Evolutionary conservation across 176 grass and related monocot genomes (phyloP).

Genomic region (Aegilops tauschii): DNA sequence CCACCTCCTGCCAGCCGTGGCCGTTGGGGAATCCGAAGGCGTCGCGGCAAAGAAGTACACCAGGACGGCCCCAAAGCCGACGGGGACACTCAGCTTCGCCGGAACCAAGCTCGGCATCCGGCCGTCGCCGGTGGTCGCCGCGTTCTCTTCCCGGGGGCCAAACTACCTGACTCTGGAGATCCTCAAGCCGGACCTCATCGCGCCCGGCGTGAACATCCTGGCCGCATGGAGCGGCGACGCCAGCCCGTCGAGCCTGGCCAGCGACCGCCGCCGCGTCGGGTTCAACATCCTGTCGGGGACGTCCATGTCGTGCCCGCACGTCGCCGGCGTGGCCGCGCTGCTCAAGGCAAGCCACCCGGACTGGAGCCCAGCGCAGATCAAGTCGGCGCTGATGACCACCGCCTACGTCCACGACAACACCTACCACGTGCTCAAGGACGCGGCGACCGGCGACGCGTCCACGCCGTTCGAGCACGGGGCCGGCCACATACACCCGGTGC

Average conservation of each 20-base stretch:
- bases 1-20: conserved; percentile 88
- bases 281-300: conserved; percentile 99
- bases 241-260: conserved; percentile 77
- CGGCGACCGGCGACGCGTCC: conserved; percentile 71
- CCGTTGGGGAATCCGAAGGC: conserved; percentile 61
- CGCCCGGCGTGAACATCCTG: conserved; percentile 90
- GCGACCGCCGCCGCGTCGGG: conserved; percentile 65
- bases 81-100: conserved; percentile 67
- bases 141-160: conserved; percentile 84
- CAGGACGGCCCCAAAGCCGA: conserved; percentile 44
- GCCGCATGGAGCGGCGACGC: conserved; percentile 87
- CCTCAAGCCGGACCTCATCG: conserved; percentile 83
- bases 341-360: conserved; percentile 88
- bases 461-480: conserved; percentile 86
- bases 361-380: conserved; percentile 90
- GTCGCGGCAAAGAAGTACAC: conserved; percentile 61
- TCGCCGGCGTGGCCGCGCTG: conserved; percentile 84
- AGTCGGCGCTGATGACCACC: conserved; percentile 97
- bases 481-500: conserved; percentile 80
- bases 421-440: conserved; percentile 54
- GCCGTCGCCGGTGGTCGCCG: conserved; percentile 87
- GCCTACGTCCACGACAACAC: conserved; percentile 97
- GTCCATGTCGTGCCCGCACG: conserved; percentile 99
- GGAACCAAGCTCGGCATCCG: conserved; percentile 90
- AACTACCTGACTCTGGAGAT: conserved; percentile 93